Conservation (phyloP, 495 filamentous ascomycete genomes). For the Cercophora scortea region DNA sequence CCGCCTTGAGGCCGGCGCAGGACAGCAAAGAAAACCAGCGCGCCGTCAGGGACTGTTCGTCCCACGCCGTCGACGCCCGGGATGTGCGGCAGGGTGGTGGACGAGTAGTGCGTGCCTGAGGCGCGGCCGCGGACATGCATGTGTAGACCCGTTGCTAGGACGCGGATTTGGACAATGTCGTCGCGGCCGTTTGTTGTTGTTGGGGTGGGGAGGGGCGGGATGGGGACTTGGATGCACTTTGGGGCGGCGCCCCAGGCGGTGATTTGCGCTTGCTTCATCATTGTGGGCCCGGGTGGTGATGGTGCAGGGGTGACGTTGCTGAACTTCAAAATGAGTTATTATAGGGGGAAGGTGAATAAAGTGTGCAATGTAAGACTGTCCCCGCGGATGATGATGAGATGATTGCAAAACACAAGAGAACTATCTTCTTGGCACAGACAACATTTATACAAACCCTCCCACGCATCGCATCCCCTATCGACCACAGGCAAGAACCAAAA, state of each 20-base stretch:
- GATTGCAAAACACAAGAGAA: too few relatives aligned
- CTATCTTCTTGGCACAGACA: too few relatives aligned
- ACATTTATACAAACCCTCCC: too few relatives aligned
- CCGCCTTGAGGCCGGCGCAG: background rate
- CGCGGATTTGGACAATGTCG: background rate
- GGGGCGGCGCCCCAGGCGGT: background rate
- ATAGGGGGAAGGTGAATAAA: too few relatives aligned
- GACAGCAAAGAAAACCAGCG: background rate
- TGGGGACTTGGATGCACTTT: background rate
- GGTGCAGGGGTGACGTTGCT: too few relatives aligned
- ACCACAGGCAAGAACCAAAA: too few relatives aligned
- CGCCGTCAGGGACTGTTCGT: background rate
- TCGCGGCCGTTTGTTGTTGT: background rate
- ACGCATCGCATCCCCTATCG: too few relatives aligned
- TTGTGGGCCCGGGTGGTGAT: too few relatives aligned
- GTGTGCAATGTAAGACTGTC: too few relatives aligned
- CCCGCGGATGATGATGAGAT: too few relatives aligned
- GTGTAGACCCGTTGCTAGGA: background rate
- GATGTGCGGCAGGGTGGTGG: background rate
- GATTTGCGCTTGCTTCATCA: background rate
- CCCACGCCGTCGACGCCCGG: background rate
- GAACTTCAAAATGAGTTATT: too few relatives aligned
- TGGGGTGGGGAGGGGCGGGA: background rate
- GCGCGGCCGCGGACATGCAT: background rate
- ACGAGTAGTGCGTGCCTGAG: background rate